Base-by-base conservation (phyloP, 257 asterid genomes). In the Capsicum rhomboideum region DNA sequence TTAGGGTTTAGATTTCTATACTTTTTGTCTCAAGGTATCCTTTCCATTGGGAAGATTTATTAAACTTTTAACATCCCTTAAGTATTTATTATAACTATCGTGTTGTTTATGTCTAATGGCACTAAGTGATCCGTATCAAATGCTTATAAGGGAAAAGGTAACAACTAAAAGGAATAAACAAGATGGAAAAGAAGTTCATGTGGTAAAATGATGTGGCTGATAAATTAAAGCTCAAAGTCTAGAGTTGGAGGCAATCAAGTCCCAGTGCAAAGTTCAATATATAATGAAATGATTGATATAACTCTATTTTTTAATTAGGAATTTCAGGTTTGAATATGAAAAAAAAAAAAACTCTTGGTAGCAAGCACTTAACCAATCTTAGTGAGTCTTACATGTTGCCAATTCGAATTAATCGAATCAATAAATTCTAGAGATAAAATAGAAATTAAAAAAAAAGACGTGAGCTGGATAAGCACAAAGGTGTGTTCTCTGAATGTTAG, bases 401-500 rank as follows among this genome's bases (percentile, higher is more conserved):
- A 56, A n/a, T 56, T 56, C 6, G 13, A 56, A n/a, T 56, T 20
- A n/a, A n/a, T 56, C 28, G 6, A 13, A 56, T 4, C 11, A 20
- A 56, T 56, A n/a, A 8, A n/a, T 56, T 56, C 28, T 9, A 56
- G 6, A 56, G 10, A 21, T 1, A 10, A 21, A 59, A n/a, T n/a
- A n/a, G n/a, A n/a, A n/a, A n/a, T n/a, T n/a, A 13, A 10, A 59
- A 59, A 59, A 59, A 21, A 3, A 8, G 11, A 17, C 50, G 93
- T 91, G 94, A 34, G 53, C 16, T 82, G 71, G 88, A 82, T 80
- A 42, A 86, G 87, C 55, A 84, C 53, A 21, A 46, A 13, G 4
- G 37, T 75, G 10, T 6, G 31, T 46, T 75, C 40, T 75, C 8
- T 6, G 59, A 56, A 55, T 75, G 93, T 90, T 93, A 92, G 94